A percentile compares a stretch with the other conserved stretches of the same genome.
These are phyloP conservation scores for Seiridium cupressi DNA, from an alignment of 2,329 filamentous ascomycete species.

Conservation along the genomic window DNA sequence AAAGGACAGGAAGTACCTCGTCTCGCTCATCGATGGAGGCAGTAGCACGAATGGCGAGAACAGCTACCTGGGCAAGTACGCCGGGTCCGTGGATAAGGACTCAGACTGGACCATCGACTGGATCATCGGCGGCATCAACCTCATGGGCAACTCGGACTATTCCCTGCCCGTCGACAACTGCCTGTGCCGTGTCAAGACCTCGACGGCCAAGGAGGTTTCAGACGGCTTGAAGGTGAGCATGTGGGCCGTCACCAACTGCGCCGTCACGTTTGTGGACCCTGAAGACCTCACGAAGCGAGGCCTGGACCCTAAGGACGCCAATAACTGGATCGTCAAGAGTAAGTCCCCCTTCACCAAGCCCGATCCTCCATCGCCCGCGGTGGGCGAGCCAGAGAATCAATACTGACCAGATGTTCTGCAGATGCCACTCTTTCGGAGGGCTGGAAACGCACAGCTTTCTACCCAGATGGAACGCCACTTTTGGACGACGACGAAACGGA, in stretches of 20 bases:
- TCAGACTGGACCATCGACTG: neutral
- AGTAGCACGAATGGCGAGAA: neutral
- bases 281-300: neutral
- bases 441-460: neutral
- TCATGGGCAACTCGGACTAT: neutral
- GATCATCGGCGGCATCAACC: neutral
- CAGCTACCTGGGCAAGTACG: neutral
- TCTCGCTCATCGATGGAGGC: neutral
- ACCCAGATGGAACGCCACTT: neutral
- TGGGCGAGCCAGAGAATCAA: neutral
- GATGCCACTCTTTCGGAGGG: neutral
- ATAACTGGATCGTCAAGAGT: neutral
- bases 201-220: neutral
- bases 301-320: neutral
- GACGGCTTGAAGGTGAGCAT: neutral
- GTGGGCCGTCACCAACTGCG: neutral
- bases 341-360: neutral
- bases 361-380: too few species aligned
- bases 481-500: too few species aligned
- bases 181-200: neutral
- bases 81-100: neutral
- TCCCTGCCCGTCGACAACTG: neutral
- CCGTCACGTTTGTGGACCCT: neutral
- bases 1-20: neutral
- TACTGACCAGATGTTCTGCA: neutral